Evolutionary conservation across 805 yeast species (phyloP), one percentile per base, ranked within the genome.

Genomic region (Candida khao-thaluensis): DNA sequence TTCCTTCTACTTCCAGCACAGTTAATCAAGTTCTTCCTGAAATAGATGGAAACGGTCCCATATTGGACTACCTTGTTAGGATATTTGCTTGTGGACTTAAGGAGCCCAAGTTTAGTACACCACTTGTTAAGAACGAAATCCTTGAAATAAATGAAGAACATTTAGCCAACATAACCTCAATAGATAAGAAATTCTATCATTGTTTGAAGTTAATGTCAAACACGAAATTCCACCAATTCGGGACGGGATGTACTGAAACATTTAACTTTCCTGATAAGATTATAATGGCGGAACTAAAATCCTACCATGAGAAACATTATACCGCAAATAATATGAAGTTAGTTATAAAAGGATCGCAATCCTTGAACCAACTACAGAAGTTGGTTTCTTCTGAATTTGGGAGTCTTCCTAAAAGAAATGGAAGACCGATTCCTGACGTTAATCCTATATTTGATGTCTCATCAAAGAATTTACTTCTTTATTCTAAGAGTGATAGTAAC

Each of bases 131-230:
- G 24, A 65, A 69, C 35, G 91, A 85, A 55, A 64, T 82, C 0
- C 59, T 65, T 33, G 80, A 86, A 0, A 70, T 85, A 23, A 76
- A 82, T 47, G 80, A 78, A 51, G 95, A 85, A 47, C 90, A 84
- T 52, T 60, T 57, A 3, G 66, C 70, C n/a, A 85, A 84, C 45
- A 60, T 68, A 10, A 49, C 66, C 1, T 59, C 62, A 10, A 10
- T 46, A 0, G 68, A 64, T 4, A 81, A 81, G 52, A 53, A 76
- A 0, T 48, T 81, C 21, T 79, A 72, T 43, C 88, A 85, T 47
- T 85, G 81, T 0, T 53, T 76, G 5, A 67, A 82, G 33, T 42
- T 79, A 3, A 49, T 84, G 11, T 65, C 66, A 38, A 17, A 50
- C 0, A 82, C 78, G 48, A 82, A 76, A 0, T 85, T 84, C 51